These are phyloP conservation scores for Aspergillus sp. DNA, from an alignment of 2,329 filamentous ascomycete genomes.

Conservation along the genomic window DNA sequence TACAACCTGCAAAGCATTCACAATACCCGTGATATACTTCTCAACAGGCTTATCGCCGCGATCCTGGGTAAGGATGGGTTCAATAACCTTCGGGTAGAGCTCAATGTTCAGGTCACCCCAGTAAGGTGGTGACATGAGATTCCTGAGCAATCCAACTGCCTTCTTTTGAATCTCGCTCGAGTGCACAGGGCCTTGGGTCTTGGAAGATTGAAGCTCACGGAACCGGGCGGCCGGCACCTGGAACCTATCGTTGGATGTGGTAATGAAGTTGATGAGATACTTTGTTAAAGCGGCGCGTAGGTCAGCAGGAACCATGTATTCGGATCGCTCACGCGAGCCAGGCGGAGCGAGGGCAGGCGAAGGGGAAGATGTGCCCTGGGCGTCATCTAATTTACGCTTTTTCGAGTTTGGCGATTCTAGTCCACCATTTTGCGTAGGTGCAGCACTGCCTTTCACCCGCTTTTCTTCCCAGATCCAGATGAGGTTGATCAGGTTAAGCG, in stretches of 20 bases:
- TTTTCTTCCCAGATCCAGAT: conserved; percentile 92
- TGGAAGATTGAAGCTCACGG: conserved; percentile 53
- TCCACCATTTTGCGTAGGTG: conserved; percentile 32
- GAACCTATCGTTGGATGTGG: conserved; percentile 82
- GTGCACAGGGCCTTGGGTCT: conserved; percentile 52
- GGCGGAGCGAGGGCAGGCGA: conserved; percentile 51
- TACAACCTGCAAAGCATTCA: conserved; percentile 91
- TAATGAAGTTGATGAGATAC: conserved; percentile 94
- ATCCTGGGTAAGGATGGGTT: conserved; percentile 79
- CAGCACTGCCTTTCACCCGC: conserved; percentile 61
- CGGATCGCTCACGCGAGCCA: conserved; percentile 52
- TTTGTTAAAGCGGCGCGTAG: conserved; percentile 82
- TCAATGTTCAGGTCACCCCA: conserved; percentile 94
- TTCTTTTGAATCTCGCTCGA: conserved; percentile 81
- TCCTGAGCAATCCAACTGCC: conserved; percentile 76
- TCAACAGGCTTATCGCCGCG: conserved; percentile 80
- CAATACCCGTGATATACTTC: conserved; percentile 80
- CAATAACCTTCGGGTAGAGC: conserved; percentile 84
- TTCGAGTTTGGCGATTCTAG: conserved; percentile 71
- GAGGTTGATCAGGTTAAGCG: conserved; percentile 83
- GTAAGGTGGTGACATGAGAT: conserved; percentile 79
- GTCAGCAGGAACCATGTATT: conserved; percentile 67
- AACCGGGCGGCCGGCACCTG: conserved; percentile 70
- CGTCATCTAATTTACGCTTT: conserved; percentile 76
- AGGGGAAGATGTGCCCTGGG: conserved; percentile 55